Base-by-base conservation (phyloP, 257 asterid species). In the Petrea volubilis region DNA sequence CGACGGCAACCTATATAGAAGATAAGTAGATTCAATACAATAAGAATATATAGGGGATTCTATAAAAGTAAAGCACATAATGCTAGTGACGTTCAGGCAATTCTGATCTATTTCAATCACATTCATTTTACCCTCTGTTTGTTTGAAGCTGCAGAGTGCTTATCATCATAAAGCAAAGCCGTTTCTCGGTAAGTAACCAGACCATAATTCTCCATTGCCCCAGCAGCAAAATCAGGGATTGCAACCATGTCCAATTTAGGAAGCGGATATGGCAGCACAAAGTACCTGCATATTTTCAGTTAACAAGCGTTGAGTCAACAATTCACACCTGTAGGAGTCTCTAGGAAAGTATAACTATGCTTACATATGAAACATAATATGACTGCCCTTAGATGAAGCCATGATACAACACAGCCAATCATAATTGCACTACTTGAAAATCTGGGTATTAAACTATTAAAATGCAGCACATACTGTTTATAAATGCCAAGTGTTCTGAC, bases 141-240 rank as follows among this genome's bases (percentile, higher is more conserved):
- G 87, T 90, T 93, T 68, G 84, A 88, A 72, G 98, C 97, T n/a
- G 98, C 98, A 66, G 97, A 90, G 84, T 93, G 91, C 81, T 89
- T 87, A 12, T 93, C 98, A 74, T 93, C 98, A 74, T 83, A 93
- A 67, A 93, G 96, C 84, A 93, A 83, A 53, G 96, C 98, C 17
- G 91, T 84, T 81, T 93, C 98, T 65, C 98, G 82, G 70, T 93
- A 93, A 67, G 98, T 93, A 70, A 93, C 96, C 20, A 93, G 89
- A 76, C 98, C 98, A 74, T 93, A 93, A 75, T 93, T 93, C 84
- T 93, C 98, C 98, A 93, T 93, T 52, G 97, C 97, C 47, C 97
- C 97, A 68, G 97, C 93, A 78, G 98, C 96, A 86, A 93, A 93
- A 85, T 93, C 98, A 58, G 97, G 97, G 78, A 93, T 93, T 13